Evolutionary conservation across 495 filamentous ascomycete species (phyloP), one percentile per base, ranked within the genome.

Genomic region (Patellaria atrata): DNA sequence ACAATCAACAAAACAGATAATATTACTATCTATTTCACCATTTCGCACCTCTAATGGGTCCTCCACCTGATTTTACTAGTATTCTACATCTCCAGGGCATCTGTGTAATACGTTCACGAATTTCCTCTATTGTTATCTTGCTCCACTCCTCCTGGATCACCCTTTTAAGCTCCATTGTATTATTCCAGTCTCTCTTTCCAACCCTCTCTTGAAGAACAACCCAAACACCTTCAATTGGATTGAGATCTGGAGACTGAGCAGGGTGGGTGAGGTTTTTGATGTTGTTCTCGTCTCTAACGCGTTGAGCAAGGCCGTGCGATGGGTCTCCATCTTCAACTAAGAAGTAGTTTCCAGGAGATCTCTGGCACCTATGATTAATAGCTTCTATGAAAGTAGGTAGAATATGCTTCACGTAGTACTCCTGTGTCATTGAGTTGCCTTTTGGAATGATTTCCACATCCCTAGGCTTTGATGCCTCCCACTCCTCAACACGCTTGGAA

Each of bases 381-480:
- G 27, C 27, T n/a, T 30, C 12, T 13, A 30, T 30, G 17, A 13
- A 30, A 5, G 17, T 5, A 30, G 27, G 5, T 30, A 30, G 17
- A 15, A 30, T n/a, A 12, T 12, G 5, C 27, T 30, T 12, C 5
- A 30, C n/a, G 17, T 30, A 30, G 27, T 30, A 30, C 27, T 30
- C 17, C 17, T 30, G 17, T 5, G 27, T 30, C 17, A 30, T 30
- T 5, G 5, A 5, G 5, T 30, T 30, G 5, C 5, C 27, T 15
- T 30, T 5, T 13, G 17, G 12, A n/a, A 13, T 30, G 13, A 30
- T 15, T 12, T 30, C 17, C 13, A 5, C 5, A n/a, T n/a, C n/a
- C 8, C 17, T 13, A 30, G 27, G 27, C 27, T 12, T 30, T 30
- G 17, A 5, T 13, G 5, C 27, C 17, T 12, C 27, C 27, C 17